Evolutionary conservation across 345 rosid species (phyloP), one percentile per base, ranked within the genome.

Genomic region (Reutealis trisperma): DNA sequence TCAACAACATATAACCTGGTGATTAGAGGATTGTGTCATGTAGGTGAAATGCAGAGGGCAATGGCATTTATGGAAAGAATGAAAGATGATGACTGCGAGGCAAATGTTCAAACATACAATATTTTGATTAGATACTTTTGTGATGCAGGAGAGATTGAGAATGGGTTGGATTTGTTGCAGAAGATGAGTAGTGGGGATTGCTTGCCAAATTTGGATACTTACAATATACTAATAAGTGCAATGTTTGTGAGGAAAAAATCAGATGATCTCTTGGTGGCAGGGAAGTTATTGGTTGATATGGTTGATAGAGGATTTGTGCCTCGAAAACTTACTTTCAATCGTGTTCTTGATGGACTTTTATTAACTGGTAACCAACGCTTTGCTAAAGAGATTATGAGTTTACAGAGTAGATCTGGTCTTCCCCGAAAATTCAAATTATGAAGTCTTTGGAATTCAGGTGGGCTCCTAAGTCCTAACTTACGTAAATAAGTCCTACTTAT

Each of bases 241-340:
- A 95, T 95, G 97, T 95, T 95, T 86, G 90, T 88, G 73, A 88
- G 96, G 82, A 95, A 93, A 87, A 91, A 70, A 82, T 80, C 93
- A 0, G 90, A 89, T 66, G 97, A 95, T 84, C 76, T 92, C 84
- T 34, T 91, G 75, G 85, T 90, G 63, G 98, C 99, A 37, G 98
- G 98, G 77, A 89, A 88, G 71, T 80, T 91, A 71, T 83, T 93
- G 82, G 77, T 93, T 80, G 94, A 95, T 86, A 95, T 95, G 99
- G 90, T 92, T 80, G 98, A 88, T 82, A 88, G 98, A 83, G 94
- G 98, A 71, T 95, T 91, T 84, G 74, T 90, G 44, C 99, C 99
- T 14, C 82, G 92, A 78, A 93, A 74, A 63, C 86, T 93, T 73
- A 89, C 87, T 78, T 91, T 92, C 84, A 91, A 88, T 77, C 87